These are phyloP conservation scores for Polygonum maritimum DNA, from an alignment of 148 eudicot genomes.

Conservation along the genomic window DNA sequence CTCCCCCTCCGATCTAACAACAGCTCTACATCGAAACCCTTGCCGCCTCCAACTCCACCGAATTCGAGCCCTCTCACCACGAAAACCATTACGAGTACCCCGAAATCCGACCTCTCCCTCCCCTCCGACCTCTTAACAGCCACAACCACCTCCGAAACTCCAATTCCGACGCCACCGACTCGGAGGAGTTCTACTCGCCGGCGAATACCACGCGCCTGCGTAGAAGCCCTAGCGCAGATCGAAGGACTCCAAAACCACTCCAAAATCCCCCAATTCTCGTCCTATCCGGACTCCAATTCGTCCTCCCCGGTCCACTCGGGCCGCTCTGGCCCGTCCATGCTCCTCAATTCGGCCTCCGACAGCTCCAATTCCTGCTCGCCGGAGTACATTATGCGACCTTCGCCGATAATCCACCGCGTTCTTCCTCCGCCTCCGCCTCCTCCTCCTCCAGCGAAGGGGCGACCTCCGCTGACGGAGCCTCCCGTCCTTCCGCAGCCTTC, in stretches of 20 bases:
- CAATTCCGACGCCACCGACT: not conserved
- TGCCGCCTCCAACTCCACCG: slow-evolving; percentile 20
- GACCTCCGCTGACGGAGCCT: slow-evolving; percentile 25
- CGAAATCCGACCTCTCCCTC: slow-evolving; percentile 80
- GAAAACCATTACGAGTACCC: slow-evolving; percentile 40
- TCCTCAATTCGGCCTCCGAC: slow-evolving; percentile 19
- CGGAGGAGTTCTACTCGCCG: slow-evolving; percentile 50
- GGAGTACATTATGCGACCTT: slow-evolving; percentile 15
- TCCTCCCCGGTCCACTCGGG: slow-evolving; percentile 21
- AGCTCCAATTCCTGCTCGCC: slow-evolving; percentile 24
- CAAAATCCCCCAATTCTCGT: slow-evolving; percentile 21
- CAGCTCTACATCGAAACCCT: slow-evolving; percentile 51
- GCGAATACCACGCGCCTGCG: slow-evolving; percentile 16
- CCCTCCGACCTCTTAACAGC: slow-evolving; percentile 25
- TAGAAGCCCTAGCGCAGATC: not conserved
- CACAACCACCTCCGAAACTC: not conserved
- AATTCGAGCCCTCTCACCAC: slow-evolving; percentile 14
- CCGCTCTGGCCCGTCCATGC: slow-evolving; percentile 24
- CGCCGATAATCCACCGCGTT: slow-evolving; percentile 10
- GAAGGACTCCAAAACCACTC: slow-evolving; percentile 11
- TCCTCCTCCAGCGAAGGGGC: slow-evolving; percentile 27
- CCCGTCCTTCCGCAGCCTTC: slow-evolving; percentile 45
- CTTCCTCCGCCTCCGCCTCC: slow-evolving; percentile 43
- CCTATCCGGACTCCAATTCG: slow-evolving; percentile 19
- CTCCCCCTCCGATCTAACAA: slow-evolving; percentile 20